phyloP scores from a whole-genome alignment of 768 basidiomycete species.

The Suillus sp. region DNA sequence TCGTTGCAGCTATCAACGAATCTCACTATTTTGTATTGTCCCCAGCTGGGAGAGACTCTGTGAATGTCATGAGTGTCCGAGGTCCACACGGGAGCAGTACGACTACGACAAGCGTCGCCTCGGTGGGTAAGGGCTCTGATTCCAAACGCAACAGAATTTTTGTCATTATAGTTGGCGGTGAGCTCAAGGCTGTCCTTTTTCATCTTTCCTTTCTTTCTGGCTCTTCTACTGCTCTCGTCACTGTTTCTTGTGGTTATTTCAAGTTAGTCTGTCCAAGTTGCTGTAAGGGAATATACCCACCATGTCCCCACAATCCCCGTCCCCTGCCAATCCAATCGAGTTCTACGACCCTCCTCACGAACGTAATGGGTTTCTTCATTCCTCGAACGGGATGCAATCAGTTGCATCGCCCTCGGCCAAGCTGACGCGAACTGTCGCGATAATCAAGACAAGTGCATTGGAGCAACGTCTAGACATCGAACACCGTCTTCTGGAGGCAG shows the following conservation, averaged over 20 bases:
- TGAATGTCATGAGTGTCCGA: slow-evolving; percentile 18
- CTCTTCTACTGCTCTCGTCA: slow-evolving; percentile 18
- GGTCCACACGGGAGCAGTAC: slow-evolving; percentile 18
- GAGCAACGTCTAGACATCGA: slow-evolving; percentile 79
- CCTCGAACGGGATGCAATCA: slow-evolving; percentile 12
- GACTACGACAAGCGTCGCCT: background rate
- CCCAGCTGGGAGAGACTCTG: background rate
- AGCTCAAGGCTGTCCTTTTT: slow-evolving; percentile 11
- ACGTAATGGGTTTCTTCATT: slow-evolving; percentile 6
- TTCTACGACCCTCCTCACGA: slow-evolving; percentile 19
- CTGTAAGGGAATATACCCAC: slow-evolving; percentile 19
- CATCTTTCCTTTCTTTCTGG: slow-evolving; percentile 22
- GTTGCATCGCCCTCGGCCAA: slow-evolving; percentile 16
- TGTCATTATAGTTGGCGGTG: slow-evolving; percentile 6
- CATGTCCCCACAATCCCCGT: slow-evolving; percentile 17
- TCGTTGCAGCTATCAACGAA: background rate
- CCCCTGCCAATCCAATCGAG: slow-evolving; percentile 20
- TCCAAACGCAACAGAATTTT: slow-evolving; percentile 14
- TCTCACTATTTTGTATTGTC: background rate
- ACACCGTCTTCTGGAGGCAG: slow-evolving; percentile 73
- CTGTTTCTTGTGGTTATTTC: slow-evolving; percentile 24
- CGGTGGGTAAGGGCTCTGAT: slow-evolving; percentile 6
- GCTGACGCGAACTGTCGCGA: slow-evolving; percentile 70
- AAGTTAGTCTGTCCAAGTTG: slow-evolving; percentile 15
- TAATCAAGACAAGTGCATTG: slow-evolving; percentile 82